Percentiles rank a stretch among this genome's conserved stretches.
Evolutionary conservation across 1,284 basidiomycete genomes (phyloP).

Genomic region (Ceratobasidium sp.): DNA sequence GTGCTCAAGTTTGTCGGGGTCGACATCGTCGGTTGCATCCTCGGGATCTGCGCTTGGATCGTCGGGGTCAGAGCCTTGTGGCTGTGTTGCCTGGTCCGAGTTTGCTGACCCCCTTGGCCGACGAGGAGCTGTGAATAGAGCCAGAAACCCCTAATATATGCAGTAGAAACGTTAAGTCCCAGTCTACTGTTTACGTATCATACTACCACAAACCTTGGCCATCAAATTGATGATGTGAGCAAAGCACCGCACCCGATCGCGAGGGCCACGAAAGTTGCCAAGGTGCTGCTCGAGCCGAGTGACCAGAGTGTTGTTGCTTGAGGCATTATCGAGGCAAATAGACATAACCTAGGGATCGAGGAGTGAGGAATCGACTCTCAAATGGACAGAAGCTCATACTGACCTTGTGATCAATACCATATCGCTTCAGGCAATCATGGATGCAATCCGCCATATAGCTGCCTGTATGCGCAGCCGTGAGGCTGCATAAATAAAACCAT

Average conservation of each 20-base stretch:
- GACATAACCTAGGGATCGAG: not conserved
- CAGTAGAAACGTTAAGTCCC: too few species aligned
- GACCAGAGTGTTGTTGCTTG: not conserved
- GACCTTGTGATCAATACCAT: constrained; percentile 54
- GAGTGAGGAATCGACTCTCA: not conserved
- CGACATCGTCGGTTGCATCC: not conserved
- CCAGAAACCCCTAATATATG: too few species aligned
- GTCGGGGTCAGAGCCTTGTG: constrained; percentile 2
- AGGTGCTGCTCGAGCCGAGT: not conserved
- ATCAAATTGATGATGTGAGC: constrained; percentile 26
- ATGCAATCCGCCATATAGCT: constrained; percentile 54
- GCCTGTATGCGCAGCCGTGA: constrained; percentile 55
- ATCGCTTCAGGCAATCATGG: constrained; percentile 53
- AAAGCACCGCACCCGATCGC: not conserved
- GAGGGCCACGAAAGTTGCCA: not conserved
- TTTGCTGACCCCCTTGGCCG: not conserved
- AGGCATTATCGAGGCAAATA: constrained; percentile 3
- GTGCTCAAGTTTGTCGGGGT: constrained; percentile 3
- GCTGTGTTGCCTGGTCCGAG: not conserved
- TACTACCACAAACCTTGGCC: not conserved
- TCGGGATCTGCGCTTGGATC: constrained; percentile 6
- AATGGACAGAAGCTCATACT: constrained; percentile 14
- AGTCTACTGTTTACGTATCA: too few species aligned
- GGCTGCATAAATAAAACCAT: constrained; percentile 45
- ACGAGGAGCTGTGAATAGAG: too few species aligned